Base-by-base conservation (phyloP, 495 filamentous ascomycete genomes). In the Neurospora sp. region DNA sequence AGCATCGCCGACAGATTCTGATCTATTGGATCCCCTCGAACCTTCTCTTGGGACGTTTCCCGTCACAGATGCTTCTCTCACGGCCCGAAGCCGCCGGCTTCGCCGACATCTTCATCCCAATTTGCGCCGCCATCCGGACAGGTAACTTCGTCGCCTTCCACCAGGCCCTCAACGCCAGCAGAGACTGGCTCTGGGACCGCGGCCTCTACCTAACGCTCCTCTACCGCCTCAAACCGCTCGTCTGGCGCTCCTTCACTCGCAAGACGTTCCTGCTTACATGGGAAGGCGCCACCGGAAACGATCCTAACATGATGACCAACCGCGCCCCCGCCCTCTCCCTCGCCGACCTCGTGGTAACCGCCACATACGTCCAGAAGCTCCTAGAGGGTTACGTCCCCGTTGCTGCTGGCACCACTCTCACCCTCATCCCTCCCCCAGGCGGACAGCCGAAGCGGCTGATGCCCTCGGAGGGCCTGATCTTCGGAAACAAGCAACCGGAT, bases 21-120 rank as follows among this genome's bases (percentile, higher is more conserved):
- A 91, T 91, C 44, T 96, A 95, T 78, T 89, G 97, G 62, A 91
- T 97, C 70, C 86, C 94, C 0, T 87, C 90, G 74, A 97, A 95
- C 77, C 88, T 97, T 6, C 88, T 97, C 42, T 86, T 96, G 69
- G 96, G 94, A 11, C 91, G 93, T 42, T 96, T 97, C 76, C 95
- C 96, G 0, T 90, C 91, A 1, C 75, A 80, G 14, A 72, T 80
- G 27, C 84, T 98, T 10, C 85, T 95, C 35, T 81, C 85, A 66
- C 87, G 91, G 2, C 91, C 91, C 0, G 96, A 97, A 83, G 89
- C 93, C 7, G 81, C 83, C 23, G 88, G 88, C 0, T 84, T 98
- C n/a, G 85, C 84, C 2, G 85, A 90, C 23, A 89, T 89, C 60
- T 99, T 97, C 82, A 75, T 87, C 8, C 94, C 94, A 3, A 79